Base-by-base conservation (phyloP, 495 filamentous ascomycete genomes). In the Neurospora sp. region DNA sequence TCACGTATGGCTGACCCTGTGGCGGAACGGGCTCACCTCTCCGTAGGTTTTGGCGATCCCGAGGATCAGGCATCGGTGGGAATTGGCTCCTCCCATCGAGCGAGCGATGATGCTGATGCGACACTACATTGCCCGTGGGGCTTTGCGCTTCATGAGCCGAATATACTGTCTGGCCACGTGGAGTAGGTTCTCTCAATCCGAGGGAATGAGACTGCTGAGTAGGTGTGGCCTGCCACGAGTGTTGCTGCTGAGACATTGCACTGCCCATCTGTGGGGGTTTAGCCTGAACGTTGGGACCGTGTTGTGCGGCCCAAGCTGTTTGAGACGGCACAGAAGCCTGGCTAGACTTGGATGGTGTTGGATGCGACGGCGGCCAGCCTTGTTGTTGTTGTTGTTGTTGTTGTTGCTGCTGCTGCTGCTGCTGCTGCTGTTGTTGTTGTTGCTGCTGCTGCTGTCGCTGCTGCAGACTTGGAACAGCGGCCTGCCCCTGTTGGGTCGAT, bases 281-380 rank as follows among this genome's bases (percentile, higher is more conserved):
- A 16, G 80, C 73, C 59, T 81, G 77, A 27, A 76, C 78, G 18
- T 65, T 65, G 53, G 53, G 53, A 18, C 79, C 82, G 53, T 84
- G 83, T 68, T 85, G 83, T 9, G 79, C 78, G 8, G 76, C 84
- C 85, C 85, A 86, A 14, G 83, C 80, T 3, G 84, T 80, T 41
- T 81, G 80, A 8, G 79, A 71, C 9, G 81, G 79, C 31, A 76
- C 74, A 22, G 79, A 79, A 4, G 80, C 78, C 72, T 84, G 82
- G 27, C 77, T 76, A 9, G 80, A 65, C 73, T 84, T 84, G 9
- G 84, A 79, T 4, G 81, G 80, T 14, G 78, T 76, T 69, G 81
- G 80, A 45, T 84, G 83, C 1, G 82, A 77, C 7, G 79, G 72
- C 70, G 79, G 73, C 82, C 82, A 77, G 40, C 77, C 48, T 41